Evolutionary conservation across 345 rosid species (phyloP).

Genomic region (Hypericum perforatum): DNA sequence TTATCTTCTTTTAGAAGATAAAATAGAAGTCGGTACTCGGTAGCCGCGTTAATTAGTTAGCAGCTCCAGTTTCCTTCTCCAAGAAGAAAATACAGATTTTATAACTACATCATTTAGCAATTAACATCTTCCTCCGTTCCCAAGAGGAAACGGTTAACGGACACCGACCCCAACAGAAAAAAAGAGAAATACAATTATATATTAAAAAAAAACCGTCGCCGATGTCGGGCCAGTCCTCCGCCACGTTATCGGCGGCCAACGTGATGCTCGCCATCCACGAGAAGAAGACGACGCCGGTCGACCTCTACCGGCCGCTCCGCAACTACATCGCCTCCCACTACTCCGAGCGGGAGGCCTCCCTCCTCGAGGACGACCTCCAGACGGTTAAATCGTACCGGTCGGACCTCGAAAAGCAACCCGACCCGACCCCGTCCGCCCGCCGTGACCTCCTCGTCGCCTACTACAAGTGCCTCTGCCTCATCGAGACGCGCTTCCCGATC

Average conservation of each 20-base stretch:
- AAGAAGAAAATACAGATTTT: too few relatives aligned
- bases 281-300: constrained; percentile 71
- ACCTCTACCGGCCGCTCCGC: constrained; percentile 91
- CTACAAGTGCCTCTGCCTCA: constrained; percentile 63
- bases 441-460: constrained; percentile 70
- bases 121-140: too few relatives aligned
- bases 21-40: too few relatives aligned
- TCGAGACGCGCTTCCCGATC: constrained; percentile 95
- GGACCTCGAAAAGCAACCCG: constrained; percentile 63
- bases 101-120: too few relatives aligned
- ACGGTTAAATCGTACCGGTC: constrained; percentile 66
- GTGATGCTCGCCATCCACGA: constrained; percentile 88
- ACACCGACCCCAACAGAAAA: too few relatives aligned
- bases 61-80: too few relatives aligned
- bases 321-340: constrained; percentile 61
- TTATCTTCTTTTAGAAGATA: too few relatives aligned
- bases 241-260: constrained; percentile 47
- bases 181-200: too few relatives aligned
- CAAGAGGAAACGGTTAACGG: too few relatives aligned
- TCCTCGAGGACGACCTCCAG: constrained; percentile 86
- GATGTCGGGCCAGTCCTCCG: constrained; percentile 26
- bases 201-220: not conserved
- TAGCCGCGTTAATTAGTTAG: too few relatives aligned
- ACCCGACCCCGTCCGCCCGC: constrained; percentile 65
- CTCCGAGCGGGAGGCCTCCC: constrained; percentile 95